Evolutionary conservation across 2,329 filamentous ascomycete species (phyloP), one percentile per base, ranked within the genome.

Genomic region (Ceratocystis papillata): DNA sequence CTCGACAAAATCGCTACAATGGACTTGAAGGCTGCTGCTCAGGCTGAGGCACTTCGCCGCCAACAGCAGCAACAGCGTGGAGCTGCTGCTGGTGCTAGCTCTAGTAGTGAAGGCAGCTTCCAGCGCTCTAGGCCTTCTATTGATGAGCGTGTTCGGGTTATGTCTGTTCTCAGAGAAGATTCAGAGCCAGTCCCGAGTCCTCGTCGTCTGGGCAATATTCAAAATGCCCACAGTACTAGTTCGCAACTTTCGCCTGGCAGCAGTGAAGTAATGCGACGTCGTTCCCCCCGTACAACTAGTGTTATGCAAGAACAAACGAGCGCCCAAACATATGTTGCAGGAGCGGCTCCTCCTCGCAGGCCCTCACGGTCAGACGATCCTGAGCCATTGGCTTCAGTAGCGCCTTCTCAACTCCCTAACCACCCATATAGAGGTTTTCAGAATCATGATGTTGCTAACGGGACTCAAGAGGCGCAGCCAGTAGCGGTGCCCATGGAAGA

Each of bases 221-320:
- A 63, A 1, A 73, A 74, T 62, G 79, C 76, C 1, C 74, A 73
- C 12, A 79, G 77, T 3, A 79, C 79, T 10, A 79, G 78, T 1
- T 75, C 78, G 6, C 78, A 82, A 70, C 72, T 80, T 5, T 84
- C 82, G 3, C 81, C 81, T 0, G 77, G 76, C 1, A 71, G 74
- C 3, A 59, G 8, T 6, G 80, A 83, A 5, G 79, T 78, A 55
- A 70, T 81, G 10, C 77, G 79, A 69, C 77, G 79, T 69, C 76
- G 82, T 59, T 84, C 82, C 1, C 81, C 82, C 17, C 67, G 64
- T 28, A 45, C 64, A 25, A 5, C 55, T 45, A 62, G 37, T 12
- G 62, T 3, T 7, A 41, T 66, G 28, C 44, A 50, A 12, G 20
- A 17, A 17, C 28, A 30, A 33, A 33, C 50, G 2, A 45, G 30